phyloP scores from a whole-genome alignment of 495 filamentous ascomycete genomes.

The Copromyces sp. region DNA sequence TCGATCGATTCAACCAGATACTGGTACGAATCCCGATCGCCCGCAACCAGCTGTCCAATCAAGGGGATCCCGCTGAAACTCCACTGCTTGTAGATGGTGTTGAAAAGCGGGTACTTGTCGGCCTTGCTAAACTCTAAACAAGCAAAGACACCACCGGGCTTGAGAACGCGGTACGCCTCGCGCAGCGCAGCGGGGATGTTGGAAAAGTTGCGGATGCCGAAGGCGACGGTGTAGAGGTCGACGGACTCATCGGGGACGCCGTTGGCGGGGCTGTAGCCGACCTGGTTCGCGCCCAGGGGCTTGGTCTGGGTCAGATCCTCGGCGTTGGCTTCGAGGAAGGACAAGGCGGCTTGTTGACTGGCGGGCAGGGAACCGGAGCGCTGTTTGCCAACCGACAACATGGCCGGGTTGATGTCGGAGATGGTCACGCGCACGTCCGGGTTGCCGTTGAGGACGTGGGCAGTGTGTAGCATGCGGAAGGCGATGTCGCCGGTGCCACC shows the following conservation, averaged over 20 bases:
- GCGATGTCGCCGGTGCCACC: constrained; percentile 98
- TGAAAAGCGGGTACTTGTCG: constrained; percentile 53
- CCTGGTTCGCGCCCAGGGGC: constrained; percentile 4
- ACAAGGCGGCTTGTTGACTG: constrained; percentile 40
- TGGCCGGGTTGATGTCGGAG: constrained; percentile 88
- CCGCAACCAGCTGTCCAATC: constrained; percentile 91
- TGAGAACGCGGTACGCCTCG: constrained; percentile 79
- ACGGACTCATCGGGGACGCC: constrained; percentile 50
- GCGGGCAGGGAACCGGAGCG: constrained; percentile 46
- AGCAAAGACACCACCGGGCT: constrained; percentile 91
- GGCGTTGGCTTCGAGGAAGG: constrained; percentile 86
- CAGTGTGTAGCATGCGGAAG: constrained; percentile 89
- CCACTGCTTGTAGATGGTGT: constrained; percentile 90
- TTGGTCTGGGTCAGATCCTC: constrained; percentile 45
- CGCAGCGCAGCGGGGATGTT: constrained; percentile 67
- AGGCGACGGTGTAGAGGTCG: constrained; percentile 95
- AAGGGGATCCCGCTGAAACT: constrained; percentile 89
- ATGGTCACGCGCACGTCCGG: constrained; percentile 71
- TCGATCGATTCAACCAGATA: constrained; percentile 98
- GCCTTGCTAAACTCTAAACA: constrained; percentile 94
- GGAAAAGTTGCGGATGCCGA: constrained; percentile 95
- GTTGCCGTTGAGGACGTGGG: constrained; percentile 73
- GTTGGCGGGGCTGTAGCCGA: constrained; percentile 13
- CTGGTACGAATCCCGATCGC: constrained; percentile 92
- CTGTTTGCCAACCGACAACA: constrained; percentile 81